Percentiles rank a stretch among this genome's conserved stretches.
Evolutionary conservation across 2,329 filamentous ascomycete species (phyloP).

Genomic region (Ophiocordyceps camponoti-leonardi): DNA sequence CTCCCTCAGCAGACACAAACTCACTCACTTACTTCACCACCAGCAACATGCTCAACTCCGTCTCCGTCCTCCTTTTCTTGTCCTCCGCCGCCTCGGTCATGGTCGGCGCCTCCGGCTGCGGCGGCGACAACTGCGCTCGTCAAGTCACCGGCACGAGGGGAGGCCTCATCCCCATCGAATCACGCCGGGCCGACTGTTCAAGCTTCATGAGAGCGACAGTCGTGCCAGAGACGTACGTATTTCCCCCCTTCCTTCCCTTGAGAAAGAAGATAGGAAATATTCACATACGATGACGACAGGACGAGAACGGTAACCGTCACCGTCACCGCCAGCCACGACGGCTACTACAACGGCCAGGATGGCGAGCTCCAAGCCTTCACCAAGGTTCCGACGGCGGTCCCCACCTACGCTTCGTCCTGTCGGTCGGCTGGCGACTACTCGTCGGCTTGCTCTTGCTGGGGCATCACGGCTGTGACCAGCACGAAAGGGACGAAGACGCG

Average conservation of each 20-base stretch:
- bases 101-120: constrained; percentile 16
- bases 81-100: constrained; percentile 17
- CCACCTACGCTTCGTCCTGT: constrained; percentile 23
- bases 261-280: neutral
- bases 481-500: constrained; percentile 21
- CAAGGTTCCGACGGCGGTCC: constrained; percentile 14
- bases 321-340: constrained; percentile 17
- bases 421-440: constrained; percentile 16
- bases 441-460: constrained; percentile 27
- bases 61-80: constrained; percentile 16
- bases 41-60: constrained; percentile 18
- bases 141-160: constrained; percentile 24
- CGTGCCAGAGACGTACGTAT: constrained; percentile 21
- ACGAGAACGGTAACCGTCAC: constrained; percentile 22
- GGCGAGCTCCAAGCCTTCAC: constrained; percentile 12
- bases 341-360: constrained; percentile 11
- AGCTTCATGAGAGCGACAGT: constrained; percentile 22
- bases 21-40: neutral
- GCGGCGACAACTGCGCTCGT: constrained; percentile 28
- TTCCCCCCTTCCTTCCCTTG: no score
- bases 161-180: constrained; percentile 15
- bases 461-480: constrained; percentile 20
- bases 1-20: neutral
- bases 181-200: constrained; percentile 21
- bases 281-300: constrained; percentile 3